Evolutionary conservation across 495 filamentous ascomycete genomes (phyloP), one percentile per base, ranked within the genome.

Genomic region (Hyaloscypha variabilis): DNA sequence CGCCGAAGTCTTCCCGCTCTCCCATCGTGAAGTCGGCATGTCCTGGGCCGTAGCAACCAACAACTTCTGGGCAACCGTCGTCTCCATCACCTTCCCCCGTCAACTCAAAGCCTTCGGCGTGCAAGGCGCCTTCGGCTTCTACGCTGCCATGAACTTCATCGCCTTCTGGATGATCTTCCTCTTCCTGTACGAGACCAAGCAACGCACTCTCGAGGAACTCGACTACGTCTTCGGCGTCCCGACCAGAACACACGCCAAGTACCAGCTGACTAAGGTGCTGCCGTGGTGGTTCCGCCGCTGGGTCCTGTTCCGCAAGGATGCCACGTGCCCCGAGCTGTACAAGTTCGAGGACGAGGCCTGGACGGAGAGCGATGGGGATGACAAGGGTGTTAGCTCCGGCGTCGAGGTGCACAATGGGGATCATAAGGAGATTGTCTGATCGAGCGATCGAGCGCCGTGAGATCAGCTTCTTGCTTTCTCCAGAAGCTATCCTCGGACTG

Each of bases 1-100:
- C 17, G 91, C 91, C 3, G 91, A 95, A 74, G 89, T 91, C 3
- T 93, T 93, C 69, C 91, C 91, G 3, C 80, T 93, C 24, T 90
- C 86, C 14, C 88, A 91, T 71, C 85, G 85, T 70, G 88, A 93
- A 75, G 80, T 91, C 42, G 90, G 90, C 28, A 93, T 93, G 90
- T 81, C 83, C 2, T 87, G 87, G 80, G 90, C 90, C 10, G 90
- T 92, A 8, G 87, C 90, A 17, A 91, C 87, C 21, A 88, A 85
- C 67, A 81, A 88, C 52, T 88, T 88, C 67, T 92, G 90, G 86
- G 90, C 89, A n/a, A 83, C 87, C 21, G 81, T 91, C 17, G 78
- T 93, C 23, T 84, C 84, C 8, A 83, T 93, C 66, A 89, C 88
- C 1, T 90, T 92, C 75, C 86, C 90, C 1, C 82, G 84, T 11